phyloP scores from a whole-genome alignment of 768 basidiomycete genomes.

The Mycena epipterygia region DNA sequence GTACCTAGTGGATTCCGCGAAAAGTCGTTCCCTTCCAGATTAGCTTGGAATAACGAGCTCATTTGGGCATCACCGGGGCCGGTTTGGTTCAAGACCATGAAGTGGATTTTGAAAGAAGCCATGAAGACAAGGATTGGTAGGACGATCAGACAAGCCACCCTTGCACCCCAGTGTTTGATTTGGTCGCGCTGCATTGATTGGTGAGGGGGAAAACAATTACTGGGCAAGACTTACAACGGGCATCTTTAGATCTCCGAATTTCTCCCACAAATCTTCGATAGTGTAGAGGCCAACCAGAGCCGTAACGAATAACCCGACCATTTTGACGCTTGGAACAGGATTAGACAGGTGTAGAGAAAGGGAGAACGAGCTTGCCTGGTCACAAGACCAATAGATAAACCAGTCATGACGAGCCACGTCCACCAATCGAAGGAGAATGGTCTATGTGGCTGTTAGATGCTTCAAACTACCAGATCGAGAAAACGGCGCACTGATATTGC shows the following conservation, averaged over 20 bases:
- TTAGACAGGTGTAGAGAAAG: slow-evolving; percentile 3
- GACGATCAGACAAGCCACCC: slow-evolving; percentile 87
- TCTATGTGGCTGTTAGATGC: slow-evolving; percentile 54
- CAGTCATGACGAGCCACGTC: slow-evolving; percentile 94
- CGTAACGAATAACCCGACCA: slow-evolving; percentile 96
- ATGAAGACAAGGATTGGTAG: slow-evolving; percentile 95
- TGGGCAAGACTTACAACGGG: slow-evolving; percentile 72
- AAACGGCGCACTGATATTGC: slow-evolving; percentile 83
- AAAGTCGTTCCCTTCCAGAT: slow-evolving; percentile 95
- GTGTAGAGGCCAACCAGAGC: slow-evolving; percentile 96
- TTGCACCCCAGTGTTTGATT: slow-evolving; percentile 90
- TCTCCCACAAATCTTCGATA: slow-evolving; percentile 98
- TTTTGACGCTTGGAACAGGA: slow-evolving; percentile 79
- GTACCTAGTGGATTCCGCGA: slow-evolving; percentile 87
- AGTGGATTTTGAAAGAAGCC: slow-evolving; percentile 96
- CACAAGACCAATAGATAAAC: slow-evolving; percentile 96
- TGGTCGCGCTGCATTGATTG: slow-evolving; percentile 77
- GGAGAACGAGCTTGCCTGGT: slow-evolving; percentile 70
- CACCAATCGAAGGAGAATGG: slow-evolving; percentile 98
- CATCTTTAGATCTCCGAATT: slow-evolving; percentile 97
- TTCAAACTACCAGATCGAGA: slow-evolving; percentile 7
- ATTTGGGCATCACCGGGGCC: slow-evolving; percentile 99
- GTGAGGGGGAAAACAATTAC: slow-evolving; percentile 19
- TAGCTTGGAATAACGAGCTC: slow-evolving; percentile 98
- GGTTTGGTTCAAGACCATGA: slow-evolving; percentile 92